phyloP scores from a whole-genome alignment of 257 asterid species.

The Ligustrum vulgare region DNA sequence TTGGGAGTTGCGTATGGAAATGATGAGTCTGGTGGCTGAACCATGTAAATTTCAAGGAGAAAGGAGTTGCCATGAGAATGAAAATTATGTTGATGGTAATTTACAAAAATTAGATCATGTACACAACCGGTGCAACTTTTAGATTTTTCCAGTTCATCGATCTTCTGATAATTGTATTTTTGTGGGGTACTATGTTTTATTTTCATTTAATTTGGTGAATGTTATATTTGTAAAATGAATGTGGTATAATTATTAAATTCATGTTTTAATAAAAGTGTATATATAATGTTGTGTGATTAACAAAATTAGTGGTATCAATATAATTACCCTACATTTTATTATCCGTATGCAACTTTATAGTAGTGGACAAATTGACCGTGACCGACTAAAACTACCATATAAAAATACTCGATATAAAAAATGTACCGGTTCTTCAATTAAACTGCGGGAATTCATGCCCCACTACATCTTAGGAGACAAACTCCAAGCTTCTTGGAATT shows the following conservation, averaged over 20 bases:
- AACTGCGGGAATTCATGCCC: neutral
- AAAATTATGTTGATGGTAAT: neutral
- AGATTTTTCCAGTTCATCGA: conserved; percentile 20
- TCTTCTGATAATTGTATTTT: conserved; percentile 44
- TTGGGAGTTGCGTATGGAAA: conserved; percentile 33
- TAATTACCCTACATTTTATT: no score
- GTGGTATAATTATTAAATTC: no score
- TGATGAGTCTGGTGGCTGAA: conserved; percentile 11
- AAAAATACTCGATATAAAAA: no score
- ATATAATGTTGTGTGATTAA: no score
- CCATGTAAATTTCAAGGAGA: conserved; percentile 21
- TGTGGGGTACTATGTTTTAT: no score
- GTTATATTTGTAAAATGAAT: no score
- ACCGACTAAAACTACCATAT: no score
- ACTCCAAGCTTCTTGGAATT: neutral
- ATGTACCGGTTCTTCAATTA: no score
- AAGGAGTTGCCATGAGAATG: conserved; percentile 13
- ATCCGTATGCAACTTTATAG: neutral
- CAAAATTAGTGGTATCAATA: no score
- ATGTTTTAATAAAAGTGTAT: no score
- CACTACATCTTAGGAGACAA: neutral
- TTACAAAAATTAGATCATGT: conserved; percentile 19
- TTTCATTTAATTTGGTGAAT: no score
- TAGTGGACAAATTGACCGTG: neutral
- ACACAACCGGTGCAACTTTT: conserved; percentile 29